phyloP scores from a whole-genome alignment of 2,329 filamentous ascomycete genomes.

The Fusarium fracticaudum region DNA sequence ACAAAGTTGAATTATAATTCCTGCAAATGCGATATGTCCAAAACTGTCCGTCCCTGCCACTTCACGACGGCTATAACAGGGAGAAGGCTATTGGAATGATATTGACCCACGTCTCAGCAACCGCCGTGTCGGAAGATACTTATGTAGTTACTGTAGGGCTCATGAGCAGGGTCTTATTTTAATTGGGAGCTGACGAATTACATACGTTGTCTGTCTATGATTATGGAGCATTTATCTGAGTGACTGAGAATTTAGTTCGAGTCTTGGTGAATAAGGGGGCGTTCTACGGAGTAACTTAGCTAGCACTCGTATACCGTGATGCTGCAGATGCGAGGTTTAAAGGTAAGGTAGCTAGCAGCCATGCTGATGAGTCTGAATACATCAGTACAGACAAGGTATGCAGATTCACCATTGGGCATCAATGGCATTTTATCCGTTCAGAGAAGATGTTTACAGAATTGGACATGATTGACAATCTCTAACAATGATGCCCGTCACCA shows the following conservation, averaged over 20 bases:
- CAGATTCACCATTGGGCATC: neutral
- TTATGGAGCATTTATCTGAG: neutral
- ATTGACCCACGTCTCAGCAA: constrained; percentile 27
- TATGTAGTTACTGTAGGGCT: neutral
- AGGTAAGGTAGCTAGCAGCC: neutral
- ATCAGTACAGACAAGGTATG: neutral
- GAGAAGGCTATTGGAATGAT: constrained; percentile 28
- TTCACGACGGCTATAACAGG: constrained; percentile 6
- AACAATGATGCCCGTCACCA: constrained; percentile 7
- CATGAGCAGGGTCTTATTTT: constrained; percentile 3
- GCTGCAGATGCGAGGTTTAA: neutral
- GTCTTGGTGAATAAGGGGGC: constrained; percentile 26
- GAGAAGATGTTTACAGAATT: neutral
- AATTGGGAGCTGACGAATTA: constrained; percentile 15
- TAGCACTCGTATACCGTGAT: neutral
- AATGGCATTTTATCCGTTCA: neutral
- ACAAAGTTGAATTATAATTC: neutral
- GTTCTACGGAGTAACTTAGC: neutral
- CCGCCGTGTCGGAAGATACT: neutral
- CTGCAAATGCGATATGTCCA: neutral
- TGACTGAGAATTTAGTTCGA: neutral
- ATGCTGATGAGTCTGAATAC: neutral
- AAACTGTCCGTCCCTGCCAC: neutral
- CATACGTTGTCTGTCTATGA: constrained; percentile 1
- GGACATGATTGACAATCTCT: constrained; percentile 11